Evolutionary conservation across 2,329 filamentous ascomycete genomes (phyloP), one percentile per base, ranked within the genome.

Genomic region (Stagonosporopsis tanaceti): DNA sequence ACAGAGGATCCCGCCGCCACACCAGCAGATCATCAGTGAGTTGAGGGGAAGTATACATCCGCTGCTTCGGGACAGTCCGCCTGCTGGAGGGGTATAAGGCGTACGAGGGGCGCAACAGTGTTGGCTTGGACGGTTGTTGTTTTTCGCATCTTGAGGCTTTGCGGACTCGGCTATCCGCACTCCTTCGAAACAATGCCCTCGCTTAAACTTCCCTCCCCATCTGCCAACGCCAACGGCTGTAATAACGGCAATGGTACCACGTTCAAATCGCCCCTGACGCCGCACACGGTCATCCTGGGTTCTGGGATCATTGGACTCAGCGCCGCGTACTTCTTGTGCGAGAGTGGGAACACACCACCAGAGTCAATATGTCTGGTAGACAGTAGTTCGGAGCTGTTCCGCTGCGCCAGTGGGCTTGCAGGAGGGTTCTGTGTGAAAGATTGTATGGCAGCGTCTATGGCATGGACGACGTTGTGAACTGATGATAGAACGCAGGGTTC

Each of bases 351-450:
- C 50, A 70, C 76, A 41, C 62, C 71, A 42, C 76, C 80, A 4
- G 64, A 77, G 20, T 77, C 79, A 30, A 86, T 89, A 50, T 84
- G 87, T 60, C 75, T 89, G 22, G 61, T 89, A 37, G 87, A 89
- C 65, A 78, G 84, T 6, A 83, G 83, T 4, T 73, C 80, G 0
- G 72, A 85, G 60, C 81, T 93, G 30, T 92, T 93, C 74, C 83
- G 85, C 11, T 91, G 88, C 28, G 90, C 91, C 0, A 93, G 89
- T 2, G 90, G 91, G 1, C 87, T 85, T 63, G 89, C 90, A 0
- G 91, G 84, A 17, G 90, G 91, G 0, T 94, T 93, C 68, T 70
- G 93, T 8, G 90, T 90, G 0, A 81, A 80, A 32, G 88, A 93
- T 72, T 93, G 90, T 79, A 69, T 17, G 74, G 17, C 17, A 2